A percentile compares a stretch with the other conserved stretches of the same genome.
Evolutionary conservation across 2,329 filamentous ascomycete species (phyloP).

Genomic region (Thielaviopsis musarum): DNA sequence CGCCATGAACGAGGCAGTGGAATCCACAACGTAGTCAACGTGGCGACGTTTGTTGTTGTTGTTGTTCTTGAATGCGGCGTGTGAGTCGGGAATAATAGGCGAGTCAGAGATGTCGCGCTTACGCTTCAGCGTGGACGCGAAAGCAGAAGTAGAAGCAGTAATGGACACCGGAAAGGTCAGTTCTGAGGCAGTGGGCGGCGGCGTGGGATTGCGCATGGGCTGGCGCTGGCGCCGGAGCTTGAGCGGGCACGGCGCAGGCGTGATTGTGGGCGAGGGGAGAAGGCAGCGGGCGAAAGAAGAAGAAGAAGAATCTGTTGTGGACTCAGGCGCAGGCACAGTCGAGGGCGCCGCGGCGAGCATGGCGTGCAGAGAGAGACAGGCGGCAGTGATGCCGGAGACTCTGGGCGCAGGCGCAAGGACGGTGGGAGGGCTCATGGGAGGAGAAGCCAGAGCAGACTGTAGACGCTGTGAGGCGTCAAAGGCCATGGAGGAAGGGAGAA

Average conservation of each 20-base stretch:
- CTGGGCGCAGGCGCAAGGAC: slow-evolving; percentile 14
- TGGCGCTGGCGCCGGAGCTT: slow-evolving; percentile 12
- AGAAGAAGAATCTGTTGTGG: too few relatives aligned
- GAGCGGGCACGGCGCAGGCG: slow-evolving; percentile 1
- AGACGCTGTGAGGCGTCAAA: slow-evolving; percentile 39
- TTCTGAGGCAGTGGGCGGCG: slow-evolving; percentile 22
- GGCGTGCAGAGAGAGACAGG: slow-evolving; percentile 44
- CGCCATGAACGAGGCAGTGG: slow-evolving; percentile 12
- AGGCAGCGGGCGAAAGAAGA: background rate
- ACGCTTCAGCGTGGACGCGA: slow-evolving; percentile 19
- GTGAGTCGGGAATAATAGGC: slow-evolving; percentile 4
- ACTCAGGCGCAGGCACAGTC: slow-evolving; percentile 10
- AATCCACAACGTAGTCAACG: slow-evolving; percentile 24
- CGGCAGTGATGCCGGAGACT: slow-evolving; percentile 36
- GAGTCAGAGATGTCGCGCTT: slow-evolving; percentile 6
- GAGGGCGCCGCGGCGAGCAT: slow-evolving; percentile 29
- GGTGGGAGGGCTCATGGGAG: slow-evolving; percentile 36
- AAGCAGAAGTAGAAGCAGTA: slow-evolving; percentile 41
- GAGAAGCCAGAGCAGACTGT: slow-evolving; percentile 35
- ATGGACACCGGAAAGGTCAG: slow-evolving; percentile 26
- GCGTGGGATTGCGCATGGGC: slow-evolving; percentile 23
- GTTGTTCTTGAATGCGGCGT: background rate
- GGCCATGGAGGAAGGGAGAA: slow-evolving; percentile 40
- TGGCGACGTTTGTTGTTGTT: slow-evolving; percentile 39
- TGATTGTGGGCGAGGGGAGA: background rate